Base-by-base conservation (phyloP, 148 eudicot species). In the Chenopodium suecicum region DNA sequence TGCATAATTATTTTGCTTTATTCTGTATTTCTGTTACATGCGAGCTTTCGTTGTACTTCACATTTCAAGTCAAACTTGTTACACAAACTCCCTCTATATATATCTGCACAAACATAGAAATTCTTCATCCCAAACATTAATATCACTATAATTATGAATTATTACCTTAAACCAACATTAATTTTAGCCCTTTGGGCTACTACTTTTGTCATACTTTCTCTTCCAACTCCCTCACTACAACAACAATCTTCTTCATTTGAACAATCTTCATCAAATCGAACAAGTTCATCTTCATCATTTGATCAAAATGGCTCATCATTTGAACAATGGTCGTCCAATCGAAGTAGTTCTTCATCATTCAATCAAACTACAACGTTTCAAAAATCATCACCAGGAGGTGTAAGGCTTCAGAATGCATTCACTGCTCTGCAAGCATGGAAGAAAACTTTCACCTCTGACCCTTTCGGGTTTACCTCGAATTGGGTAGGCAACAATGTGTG, bases 361-460 rank as follows among this genome's bases (percentile, higher is more conserved):
- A 56, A 56, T 56, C 22, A 5, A 56, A 56, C 62, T 56, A 56
- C 62, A 17, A 12, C 62, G 1, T 56, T 56, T 17, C 62, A 56
- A 56, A 22, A 4, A 56, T 56, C 22, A 17, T 19, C 62, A 31
- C 22, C 60, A 4, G 17, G 29, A 41, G 80, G 79, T 50, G 89
- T 88, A 10, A 85, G 92, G 65, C 91, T 94, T 76, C 65, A 54
- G 14, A 82, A 85, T 52, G 98, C 98, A 9, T 91, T 16, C 83
- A 74, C 66, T 19, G 97, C 94, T 27, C 88, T 94, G 9, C 98
- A 94, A 78, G 90, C 95, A 69, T 90, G 90, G 90, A 94, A 94
- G 66, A 80, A 83, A 4, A 75, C 91, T 7, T 91, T 94, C 32
- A 86, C 88, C 17, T 88, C 93, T 0, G 98, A 94, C 87, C 98